Evolutionary conservation across 1,284 basidiomycete genomes (phyloP).

Genomic region (Boletus smithii): DNA sequence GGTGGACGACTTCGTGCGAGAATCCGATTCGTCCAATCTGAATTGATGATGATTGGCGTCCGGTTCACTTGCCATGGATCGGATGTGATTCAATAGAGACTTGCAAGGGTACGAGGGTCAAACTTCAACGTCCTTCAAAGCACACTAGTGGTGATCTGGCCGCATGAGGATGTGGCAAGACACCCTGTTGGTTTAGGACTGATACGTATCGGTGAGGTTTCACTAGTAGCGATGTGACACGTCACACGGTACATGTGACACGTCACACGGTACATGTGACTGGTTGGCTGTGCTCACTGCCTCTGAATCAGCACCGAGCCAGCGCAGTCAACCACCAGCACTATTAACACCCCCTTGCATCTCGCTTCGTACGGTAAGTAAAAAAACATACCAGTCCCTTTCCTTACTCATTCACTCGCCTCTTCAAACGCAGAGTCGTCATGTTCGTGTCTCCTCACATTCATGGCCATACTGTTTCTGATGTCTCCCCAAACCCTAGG

Average conservation of each 20-base stretch:
- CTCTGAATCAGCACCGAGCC: not conserved
- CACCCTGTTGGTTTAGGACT: too few species aligned
- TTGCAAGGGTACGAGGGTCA: too few species aligned
- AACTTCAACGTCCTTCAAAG: too few species aligned
- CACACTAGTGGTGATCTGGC: too few species aligned
- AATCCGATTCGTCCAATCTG: too few species aligned
- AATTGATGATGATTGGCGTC: too few species aligned
- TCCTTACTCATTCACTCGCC: not conserved
- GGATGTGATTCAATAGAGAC: too few species aligned
- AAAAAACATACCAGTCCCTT: constrained; percentile 1
- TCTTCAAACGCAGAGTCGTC: constrained; percentile 10
- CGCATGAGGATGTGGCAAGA: too few species aligned
- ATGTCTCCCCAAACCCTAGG: constrained; percentile 43
- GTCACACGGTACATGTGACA: constrained; percentile 16
- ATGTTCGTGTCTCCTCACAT: constrained; percentile 25
- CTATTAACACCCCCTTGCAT: constrained; percentile 7
- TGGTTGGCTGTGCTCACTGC: constrained; percentile 6
- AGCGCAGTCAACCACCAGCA: constrained; percentile 25
- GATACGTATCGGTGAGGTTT: too few species aligned
- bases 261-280: constrained; percentile 17
- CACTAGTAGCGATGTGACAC: not conserved
- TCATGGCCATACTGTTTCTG: constrained; percentile 3
- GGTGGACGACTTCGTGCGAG: too few species aligned
- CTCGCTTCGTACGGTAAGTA: constrained; percentile 19
- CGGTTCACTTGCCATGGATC: too few species aligned